Evolutionary conservation across 768 basidiomycete genomes (phyloP), one percentile per base, ranked within the genome.

Genomic region (Suillus occidentalis): DNA sequence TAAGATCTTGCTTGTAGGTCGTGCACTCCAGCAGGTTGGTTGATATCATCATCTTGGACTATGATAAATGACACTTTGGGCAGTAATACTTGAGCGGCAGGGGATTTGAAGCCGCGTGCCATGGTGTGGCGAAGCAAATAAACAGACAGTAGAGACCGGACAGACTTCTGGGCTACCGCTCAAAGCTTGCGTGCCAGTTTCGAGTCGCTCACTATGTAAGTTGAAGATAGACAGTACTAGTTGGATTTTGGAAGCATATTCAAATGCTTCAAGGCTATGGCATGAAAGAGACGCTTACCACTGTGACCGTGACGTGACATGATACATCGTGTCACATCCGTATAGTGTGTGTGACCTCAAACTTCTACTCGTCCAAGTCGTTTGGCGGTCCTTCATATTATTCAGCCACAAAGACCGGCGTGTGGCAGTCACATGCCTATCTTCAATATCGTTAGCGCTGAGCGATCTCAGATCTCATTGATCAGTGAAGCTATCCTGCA

Each of bases 31-130:
- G 83, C 80, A 22, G 84, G 87, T 55, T 87, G 81, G 3, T 84
- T 84, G 3, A 85, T 83, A 56, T 81, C 82, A 18, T 89, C 89
- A 71, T 89, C 89, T 67, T 87, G 80, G 31, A 91, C 82, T 68
- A 87, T 82, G 57, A 85, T 79, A 65, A 89, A 92, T 34, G 86
- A 84, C n/a, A 87, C 87, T 65, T 86, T 88, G 40, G 91, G 91
- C 42, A 92, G 75, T 3, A 78, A 72, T 5, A 60, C 68, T 55
- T 81, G 81, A 56, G 73, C 72, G 28, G 71, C 72, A 34, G 81
- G 78, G 0, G 78, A 78, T 53, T 75, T 75, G 42, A 71, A 69
- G 7, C 79, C 79, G 43, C 81, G 80, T 42, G 78, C 75, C 81
- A 82, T 82, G 65, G 56, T 34, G 37, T 25, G 22, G 25, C n/a